Evolutionary conservation across 768 basidiomycete genomes (phyloP), one percentile per base, ranked within the genome.

Genomic region (Antrodiella citrinella): DNA sequence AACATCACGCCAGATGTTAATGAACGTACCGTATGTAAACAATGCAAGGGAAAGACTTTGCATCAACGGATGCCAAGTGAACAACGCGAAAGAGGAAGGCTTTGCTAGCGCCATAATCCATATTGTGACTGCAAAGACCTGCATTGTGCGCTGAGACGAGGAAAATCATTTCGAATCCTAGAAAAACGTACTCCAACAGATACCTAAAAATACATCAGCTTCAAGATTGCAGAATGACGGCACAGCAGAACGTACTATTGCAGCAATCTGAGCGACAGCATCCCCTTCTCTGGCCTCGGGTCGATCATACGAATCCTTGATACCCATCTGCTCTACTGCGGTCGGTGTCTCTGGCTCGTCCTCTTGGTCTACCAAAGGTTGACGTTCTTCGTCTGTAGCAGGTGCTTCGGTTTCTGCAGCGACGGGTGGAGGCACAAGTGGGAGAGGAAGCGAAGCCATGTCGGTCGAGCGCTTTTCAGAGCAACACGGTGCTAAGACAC

Each of bases 1-100:
- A 39, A 11, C 4, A 19, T 20, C 40, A 30, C 15, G 26, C 25
- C 20, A n/a, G 38, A 22, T 13, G 12, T 35, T 13, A 45, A 12
- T 13, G 24, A 21, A 26, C 71, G 39, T 50, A 85, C 89, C 87
- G 56, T 52, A 57, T 4, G 59, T 30, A 45, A 62, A 62, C 15
- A 53, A 44, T 1, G 50, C 45, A 19, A 63, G 63, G 1, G 65
- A 62, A 2, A 71, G 53, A 43, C 64, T 66, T 39, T 73, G 69
- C 35, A 71, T 54, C 4, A 69, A 58, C 1, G 73, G 73, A 52
- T 75, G 73, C 38, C 66, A 67, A 22, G 69, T 68, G 54, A 73
- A 75, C 61, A 66, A 67, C 5, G 65, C 66, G 26, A 61, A 57
- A 1, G 54, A 50, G 35, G 54, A 51, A 2, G 61, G 62, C 43